Conservation (phyloP, 1,284 basidiomycete species). For the Dichomitus squalens region DNA sequence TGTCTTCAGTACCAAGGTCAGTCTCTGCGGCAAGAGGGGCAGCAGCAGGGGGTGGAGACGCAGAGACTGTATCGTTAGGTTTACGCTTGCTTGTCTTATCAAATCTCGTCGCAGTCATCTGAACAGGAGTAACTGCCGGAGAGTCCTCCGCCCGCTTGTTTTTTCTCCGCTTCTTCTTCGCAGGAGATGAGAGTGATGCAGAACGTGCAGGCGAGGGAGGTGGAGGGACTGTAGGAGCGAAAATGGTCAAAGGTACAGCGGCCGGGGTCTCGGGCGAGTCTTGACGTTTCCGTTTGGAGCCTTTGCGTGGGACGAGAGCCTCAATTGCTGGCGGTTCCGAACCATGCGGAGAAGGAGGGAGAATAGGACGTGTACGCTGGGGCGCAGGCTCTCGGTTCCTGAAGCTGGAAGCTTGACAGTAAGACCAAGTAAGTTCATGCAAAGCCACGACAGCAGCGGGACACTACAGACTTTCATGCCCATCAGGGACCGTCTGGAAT, state of each 20-base stretch:
- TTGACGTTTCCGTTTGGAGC: slow-evolving; percentile 19
- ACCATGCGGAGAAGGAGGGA: not conserved
- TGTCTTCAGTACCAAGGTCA: not conserved
- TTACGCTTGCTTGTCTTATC: slow-evolving; percentile 15
- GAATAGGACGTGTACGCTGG: not conserved
- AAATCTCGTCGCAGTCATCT: not conserved
- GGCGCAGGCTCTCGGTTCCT: not conserved
- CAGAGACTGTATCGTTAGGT: not conserved
- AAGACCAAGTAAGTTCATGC: not conserved
- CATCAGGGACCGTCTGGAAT: not conserved
- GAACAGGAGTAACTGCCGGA: not conserved
- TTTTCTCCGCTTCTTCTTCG: slow-evolving; percentile 20
- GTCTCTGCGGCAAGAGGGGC: not conserved
- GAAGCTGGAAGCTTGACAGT: not conserved
- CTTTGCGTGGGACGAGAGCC: not conserved
- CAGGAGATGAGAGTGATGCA: not conserved
- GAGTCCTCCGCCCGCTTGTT: slow-evolving; percentile 1
- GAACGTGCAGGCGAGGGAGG: not conserved
- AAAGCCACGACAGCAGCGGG: not conserved
- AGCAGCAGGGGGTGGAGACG: not conserved
- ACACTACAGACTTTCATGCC: not conserved
- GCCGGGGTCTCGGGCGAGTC: slow-evolving; percentile 1
- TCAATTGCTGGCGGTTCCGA: not conserved
- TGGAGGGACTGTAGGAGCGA: not conserved
- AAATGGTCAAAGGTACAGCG: not conserved